Conservation (phyloP, 163 green algal genomes). For the Chlorella variabilis region DNA sequence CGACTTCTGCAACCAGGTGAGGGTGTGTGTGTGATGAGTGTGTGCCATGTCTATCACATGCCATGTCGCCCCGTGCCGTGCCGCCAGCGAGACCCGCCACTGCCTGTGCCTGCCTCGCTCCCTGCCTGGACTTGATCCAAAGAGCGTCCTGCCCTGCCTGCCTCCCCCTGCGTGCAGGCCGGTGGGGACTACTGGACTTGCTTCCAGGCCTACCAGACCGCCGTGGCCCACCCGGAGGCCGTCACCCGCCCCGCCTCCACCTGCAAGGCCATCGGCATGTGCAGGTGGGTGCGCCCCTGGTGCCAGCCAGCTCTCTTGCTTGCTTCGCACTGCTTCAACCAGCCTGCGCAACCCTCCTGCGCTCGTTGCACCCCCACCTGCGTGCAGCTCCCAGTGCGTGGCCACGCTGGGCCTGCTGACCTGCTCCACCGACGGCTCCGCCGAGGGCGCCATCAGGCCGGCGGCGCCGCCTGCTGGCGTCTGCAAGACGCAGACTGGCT, state of each 20-base stretch:
- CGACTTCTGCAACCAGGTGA: slow-evolving; percentile 17
- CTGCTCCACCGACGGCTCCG: neutral
- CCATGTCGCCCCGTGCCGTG: too few relatives aligned
- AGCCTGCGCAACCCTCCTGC: too few relatives aligned
- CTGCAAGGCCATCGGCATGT: slow-evolving; percentile 11
- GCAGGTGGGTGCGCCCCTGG: slow-evolving; percentile 8
- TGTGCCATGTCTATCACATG: too few relatives aligned
- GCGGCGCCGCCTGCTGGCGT: neutral
- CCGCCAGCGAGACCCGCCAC: too few relatives aligned
- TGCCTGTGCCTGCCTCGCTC: too few relatives aligned
- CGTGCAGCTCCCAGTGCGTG: slow-evolving; percentile 2
- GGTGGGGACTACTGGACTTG: slow-evolving; percentile 7
- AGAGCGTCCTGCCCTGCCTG: too few relatives aligned
- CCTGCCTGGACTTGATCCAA: neutral
- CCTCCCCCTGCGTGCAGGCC: too few relatives aligned
- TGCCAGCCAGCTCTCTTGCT: neutral
- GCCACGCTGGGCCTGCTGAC: neutral
- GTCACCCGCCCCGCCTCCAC: slow-evolving; percentile 6
- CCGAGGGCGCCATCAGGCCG: neutral
- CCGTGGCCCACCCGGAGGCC: neutral
- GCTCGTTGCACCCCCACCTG: neutral
- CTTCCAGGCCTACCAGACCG: neutral
- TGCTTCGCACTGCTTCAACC: neutral
- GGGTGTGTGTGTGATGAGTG: too few relatives aligned
- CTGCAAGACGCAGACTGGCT: neutral